phyloP scores from a whole-genome alignment of 805 yeast genomes.

The Lachancea mirantina region DNA sequence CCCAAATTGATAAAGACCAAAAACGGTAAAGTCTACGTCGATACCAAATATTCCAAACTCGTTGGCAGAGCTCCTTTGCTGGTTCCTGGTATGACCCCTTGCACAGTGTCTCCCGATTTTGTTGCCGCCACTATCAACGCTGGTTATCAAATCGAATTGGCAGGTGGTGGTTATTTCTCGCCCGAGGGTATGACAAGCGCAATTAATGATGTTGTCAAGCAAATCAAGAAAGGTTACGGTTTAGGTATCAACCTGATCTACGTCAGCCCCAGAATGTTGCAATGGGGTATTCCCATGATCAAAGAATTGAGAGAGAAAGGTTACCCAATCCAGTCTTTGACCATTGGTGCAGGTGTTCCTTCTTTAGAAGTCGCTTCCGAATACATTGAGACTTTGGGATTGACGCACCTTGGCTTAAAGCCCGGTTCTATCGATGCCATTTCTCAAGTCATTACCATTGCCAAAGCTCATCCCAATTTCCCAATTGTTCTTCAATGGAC shows the following conservation, averaged over 20 bases:
- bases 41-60: conserved; percentile 88
- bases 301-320: conserved; percentile 83
- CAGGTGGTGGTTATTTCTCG: conserved; percentile 96
- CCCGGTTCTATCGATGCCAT: conserved; percentile 97
- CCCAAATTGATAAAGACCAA: conserved; percentile 78
- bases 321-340: conserved; percentile 89
- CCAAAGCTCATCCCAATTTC: conserved; percentile 92
- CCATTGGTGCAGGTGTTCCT: conserved; percentile 99
- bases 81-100: conserved; percentile 99
- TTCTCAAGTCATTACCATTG: conserved; percentile 77
- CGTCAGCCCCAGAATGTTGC: conserved; percentile 95
- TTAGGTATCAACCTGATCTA: conserved; percentile 88
- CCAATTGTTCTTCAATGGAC: conserved; percentile 99
- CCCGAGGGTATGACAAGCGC: conserved; percentile 68
- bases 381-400: conserved; percentile 85
- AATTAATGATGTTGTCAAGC: conserved; percentile 60
- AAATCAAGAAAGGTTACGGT: conserved; percentile 78
- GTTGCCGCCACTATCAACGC: conserved; percentile 92
- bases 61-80: conserved; percentile 92
- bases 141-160: conserved; percentile 95
- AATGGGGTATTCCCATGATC: conserved; percentile 97
- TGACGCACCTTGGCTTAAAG: conserved; percentile 91
- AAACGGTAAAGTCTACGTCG: conserved; percentile 72
- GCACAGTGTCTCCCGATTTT: conserved; percentile 90
- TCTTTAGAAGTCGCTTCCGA: conserved; percentile 95